Percentiles rank a stretch among this genome's conserved stretches.
These are phyloP conservation scores for Boletus semigastroideus DNA, from an alignment of 1,284 basidiomycete species.

Conservation along the genomic window DNA sequence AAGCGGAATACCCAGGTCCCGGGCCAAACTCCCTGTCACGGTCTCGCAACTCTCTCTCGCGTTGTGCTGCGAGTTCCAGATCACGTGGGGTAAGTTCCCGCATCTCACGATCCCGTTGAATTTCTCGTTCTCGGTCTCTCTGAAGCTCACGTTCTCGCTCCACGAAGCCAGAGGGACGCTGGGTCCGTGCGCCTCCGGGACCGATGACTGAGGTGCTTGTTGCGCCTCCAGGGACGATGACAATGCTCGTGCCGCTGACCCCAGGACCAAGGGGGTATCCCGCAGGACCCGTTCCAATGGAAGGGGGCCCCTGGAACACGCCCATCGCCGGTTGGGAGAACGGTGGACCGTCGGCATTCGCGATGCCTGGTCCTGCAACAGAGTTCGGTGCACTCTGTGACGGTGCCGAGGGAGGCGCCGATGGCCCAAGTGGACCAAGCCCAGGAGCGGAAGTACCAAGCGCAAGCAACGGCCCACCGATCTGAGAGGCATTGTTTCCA, in stretches of 20 bases:
- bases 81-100: conserved; percentile 23
- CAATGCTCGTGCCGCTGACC: conserved; percentile 22
- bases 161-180: conserved; percentile 27
- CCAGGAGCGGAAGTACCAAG: conserved; percentile 14
- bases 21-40: conserved; percentile 27
- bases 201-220: conserved; percentile 18
- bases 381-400: conserved; percentile 13
- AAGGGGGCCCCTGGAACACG: conserved; percentile 29
- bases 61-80: conserved; percentile 21
- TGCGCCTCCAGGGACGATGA: conserved; percentile 26
- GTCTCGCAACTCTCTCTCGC: conserved; percentile 26
- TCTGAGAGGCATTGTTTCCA: conserved; percentile 8
- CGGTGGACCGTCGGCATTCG: conserved; percentile 17
- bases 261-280: conserved; percentile 26
- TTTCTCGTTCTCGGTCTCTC: conserved; percentile 25
- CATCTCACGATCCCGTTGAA: conserved; percentile 26
- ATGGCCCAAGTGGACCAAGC: conserved; percentile 8
- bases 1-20: conserved; percentile 22
- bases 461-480: conserved; percentile 9
- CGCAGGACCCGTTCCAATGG: conserved; percentile 19
- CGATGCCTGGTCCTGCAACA: conserved; percentile 11
- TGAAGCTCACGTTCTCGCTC: conserved; percentile 29
- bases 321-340: conserved; percentile 33
- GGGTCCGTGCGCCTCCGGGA: conserved; percentile 22
- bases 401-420: conserved; percentile 4